Base-by-base conservation (phyloP, 202 grass and related monocot species). In the Alloteropsis angusta region DNA sequence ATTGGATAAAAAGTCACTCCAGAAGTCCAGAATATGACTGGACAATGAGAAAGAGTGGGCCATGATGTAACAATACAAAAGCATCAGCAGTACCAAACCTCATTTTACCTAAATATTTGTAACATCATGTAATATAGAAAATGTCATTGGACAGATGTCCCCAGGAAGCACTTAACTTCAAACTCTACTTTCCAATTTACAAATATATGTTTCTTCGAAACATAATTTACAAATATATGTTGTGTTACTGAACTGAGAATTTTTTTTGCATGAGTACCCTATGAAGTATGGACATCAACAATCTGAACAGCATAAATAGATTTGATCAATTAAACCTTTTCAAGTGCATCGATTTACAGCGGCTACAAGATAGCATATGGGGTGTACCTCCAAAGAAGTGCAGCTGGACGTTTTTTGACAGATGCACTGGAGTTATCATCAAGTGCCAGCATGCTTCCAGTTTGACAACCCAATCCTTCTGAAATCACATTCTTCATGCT, bases 331-430 rank as follows among this genome's bases (percentile, higher is more conserved):
- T 30, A 3, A 30, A 30, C 28, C 21, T 68, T 80, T 50, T 60
- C 77, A 48, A 18, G 49, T 39, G 19, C 42, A 71, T 36, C 13
- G n/a, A 71, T 71, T 71, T 70, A 32, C 25, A 18, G 66, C 23
- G 45, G 65, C 42, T 44, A 44, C 44, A 68, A 42, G 50, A 43
- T 34, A 55, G 48, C 18, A 32, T 42, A 44, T 71, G 41, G 78
- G 39, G 65, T 53, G 34, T 87, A 99, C 96, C 96, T 99, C 96
- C 96, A 99, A 73, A 99, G 82, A 84, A 99, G 96, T 84, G 92
- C 90, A 44, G 96, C 88, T 1, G 84, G 87, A 72, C 86, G 76
- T 87, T 92, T 96, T 71, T 88, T 87, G 36, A 84, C 62, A 74
- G 90, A 77, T 32, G 64, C 74, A 74, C 47, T 89, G 67, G 67